Percentiles rank a stretch among this genome's conserved stretches.
These are phyloP conservation scores for Apophysomyces trapeziformis DNA, from an alignment of 371 early-diverging fungal genomes.

Conservation along the genomic window DNA sequence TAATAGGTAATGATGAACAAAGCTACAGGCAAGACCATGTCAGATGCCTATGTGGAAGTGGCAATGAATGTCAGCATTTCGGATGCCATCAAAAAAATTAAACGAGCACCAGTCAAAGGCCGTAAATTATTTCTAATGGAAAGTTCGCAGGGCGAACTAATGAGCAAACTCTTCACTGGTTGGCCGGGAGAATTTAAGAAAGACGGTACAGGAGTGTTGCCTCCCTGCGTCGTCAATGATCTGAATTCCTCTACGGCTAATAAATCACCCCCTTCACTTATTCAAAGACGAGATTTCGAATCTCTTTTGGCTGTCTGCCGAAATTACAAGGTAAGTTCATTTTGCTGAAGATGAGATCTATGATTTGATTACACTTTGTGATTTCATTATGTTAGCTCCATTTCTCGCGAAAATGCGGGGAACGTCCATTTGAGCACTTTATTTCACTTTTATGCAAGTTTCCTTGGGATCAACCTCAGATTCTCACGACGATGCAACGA, in stretches of 20 bases:
- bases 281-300: slow-evolving; percentile 64
- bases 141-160: slow-evolving; percentile 60
- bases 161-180: slow-evolving; percentile 58
- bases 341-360: background rate
- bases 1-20: slow-evolving; percentile 38
- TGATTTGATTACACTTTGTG: background rate
- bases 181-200: slow-evolving; percentile 46
- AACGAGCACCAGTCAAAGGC: slow-evolving; percentile 53
- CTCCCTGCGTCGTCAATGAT: background rate
- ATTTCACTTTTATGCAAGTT: slow-evolving; percentile 64
- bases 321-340: slow-evolving; percentile 58
- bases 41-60: slow-evolving; percentile 56
- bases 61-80: slow-evolving; percentile 31
- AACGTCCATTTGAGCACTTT: slow-evolving; percentile 71
- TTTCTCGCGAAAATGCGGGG: slow-evolving; percentile 65
- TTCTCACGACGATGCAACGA: slow-evolving; percentile 60
- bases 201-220: slow-evolving; percentile 19
- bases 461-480: slow-evolving; percentile 61
- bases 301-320: slow-evolving; percentile 58
- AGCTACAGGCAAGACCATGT: slow-evolving; percentile 54
- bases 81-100: slow-evolving; percentile 31
- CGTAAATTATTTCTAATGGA: slow-evolving; percentile 48
- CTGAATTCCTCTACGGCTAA: background rate
- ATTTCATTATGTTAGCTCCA: slow-evolving; percentile 43
- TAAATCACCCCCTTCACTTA: slow-evolving; percentile 32